phyloP scores from a whole-genome alignment of 1,284 basidiomycete genomes.

The Pseudozyma flocculosa region DNA sequence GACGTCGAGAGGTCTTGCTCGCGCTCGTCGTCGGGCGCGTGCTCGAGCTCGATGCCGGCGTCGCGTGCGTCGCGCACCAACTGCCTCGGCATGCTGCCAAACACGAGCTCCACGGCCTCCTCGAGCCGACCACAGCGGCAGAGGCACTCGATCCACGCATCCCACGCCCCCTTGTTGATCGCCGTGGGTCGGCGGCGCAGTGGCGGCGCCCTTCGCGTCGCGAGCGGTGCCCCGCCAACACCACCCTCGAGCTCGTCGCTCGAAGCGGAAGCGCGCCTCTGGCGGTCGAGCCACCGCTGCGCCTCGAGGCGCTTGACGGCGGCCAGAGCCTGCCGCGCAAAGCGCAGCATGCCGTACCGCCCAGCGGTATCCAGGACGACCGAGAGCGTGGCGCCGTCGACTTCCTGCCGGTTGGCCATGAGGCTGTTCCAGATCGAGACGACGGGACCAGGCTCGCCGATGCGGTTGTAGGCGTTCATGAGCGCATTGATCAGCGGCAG shows the following conservation, averaged over 20 bases:
- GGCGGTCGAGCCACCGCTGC: slow-evolving; percentile 60
- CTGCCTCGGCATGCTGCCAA: slow-evolving; percentile 65
- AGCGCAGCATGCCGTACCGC: slow-evolving; percentile 60
- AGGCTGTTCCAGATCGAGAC: slow-evolving; percentile 80
- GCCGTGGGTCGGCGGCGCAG: slow-evolving; percentile 1
- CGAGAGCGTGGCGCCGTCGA: slow-evolving; percentile 71
- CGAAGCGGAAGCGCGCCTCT: no score
- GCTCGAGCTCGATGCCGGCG: neutral
- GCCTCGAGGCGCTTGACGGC: slow-evolving; percentile 29
- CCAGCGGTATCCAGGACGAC: slow-evolving; percentile 84
- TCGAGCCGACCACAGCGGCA: slow-evolving; percentile 69
- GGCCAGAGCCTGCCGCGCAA: slow-evolving; percentile 20
- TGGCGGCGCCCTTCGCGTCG: slow-evolving; percentile 58
- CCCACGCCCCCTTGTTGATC: slow-evolving; percentile 67
- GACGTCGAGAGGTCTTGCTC: no score
- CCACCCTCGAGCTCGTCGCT: slow-evolving; percentile 61
- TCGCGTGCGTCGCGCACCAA: slow-evolving; percentile 11
- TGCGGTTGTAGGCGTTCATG: slow-evolving; percentile 83
- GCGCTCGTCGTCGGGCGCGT: no score
- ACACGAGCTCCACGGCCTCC: slow-evolving; percentile 70
- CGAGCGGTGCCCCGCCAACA: slow-evolving; percentile 63
- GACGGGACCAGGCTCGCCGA: slow-evolving; percentile 70
- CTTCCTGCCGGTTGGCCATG: slow-evolving; percentile 56
- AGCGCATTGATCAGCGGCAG: slow-evolving; percentile 78
- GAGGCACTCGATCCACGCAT: slow-evolving; percentile 82